Percentiles rank a stretch among this genome's conserved stretches.
These are phyloP conservation scores for Fusarium sp. DNA, from an alignment of 2,329 filamentous ascomycete genomes.

Conservation along the genomic window DNA sequence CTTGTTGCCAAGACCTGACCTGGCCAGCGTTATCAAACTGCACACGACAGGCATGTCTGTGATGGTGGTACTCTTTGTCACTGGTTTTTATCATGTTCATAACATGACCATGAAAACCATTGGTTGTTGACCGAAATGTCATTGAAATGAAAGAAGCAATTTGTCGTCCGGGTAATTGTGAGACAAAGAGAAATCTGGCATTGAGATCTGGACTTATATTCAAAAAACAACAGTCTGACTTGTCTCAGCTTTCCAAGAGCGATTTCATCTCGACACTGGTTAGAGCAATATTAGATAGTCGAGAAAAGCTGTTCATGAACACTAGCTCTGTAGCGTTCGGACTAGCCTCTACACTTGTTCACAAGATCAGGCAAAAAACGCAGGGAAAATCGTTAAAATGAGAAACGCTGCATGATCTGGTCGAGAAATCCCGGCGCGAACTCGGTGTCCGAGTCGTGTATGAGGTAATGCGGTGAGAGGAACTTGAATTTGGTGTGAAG, in stretches of 20 bases:
- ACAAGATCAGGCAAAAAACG: conserved; percentile 37
- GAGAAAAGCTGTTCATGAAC: conserved; percentile 23
- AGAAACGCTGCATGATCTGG: conserved; percentile 42
- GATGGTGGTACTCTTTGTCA: conserved; percentile 2
- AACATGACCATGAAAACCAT: neutral
- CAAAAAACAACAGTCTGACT: conserved; percentile 5
- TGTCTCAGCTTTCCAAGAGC: conserved; percentile 14
- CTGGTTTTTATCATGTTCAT: neutral
- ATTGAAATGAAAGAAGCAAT: conserved; percentile 12
- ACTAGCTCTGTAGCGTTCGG: conserved; percentile 31
- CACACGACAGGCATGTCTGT: conserved; percentile 17
- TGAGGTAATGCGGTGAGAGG: conserved; percentile 49
- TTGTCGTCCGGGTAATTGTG: neutral
- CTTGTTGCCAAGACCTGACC: conserved; percentile 36
- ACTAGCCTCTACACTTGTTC: conserved; percentile 37
- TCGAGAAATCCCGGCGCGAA: conserved; percentile 45
- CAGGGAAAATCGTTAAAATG: conserved; percentile 34
- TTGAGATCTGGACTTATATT: neutral
- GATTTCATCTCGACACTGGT: conserved; percentile 1
- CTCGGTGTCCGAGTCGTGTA: conserved; percentile 46
- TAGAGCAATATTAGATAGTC: conserved; percentile 5
- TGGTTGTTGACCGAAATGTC: conserved; percentile 4
- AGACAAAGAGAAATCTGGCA: neutral
- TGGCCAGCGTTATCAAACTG: conserved; percentile 22
- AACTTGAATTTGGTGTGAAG: conserved; percentile 45